A percentile compares a stretch with the other conserved stretches of the same genome.
These are phyloP conservation scores for Aureobasidium sp. DNA, from an alignment of 2,329 filamentous ascomycete genomes.

Conservation along the genomic window DNA sequence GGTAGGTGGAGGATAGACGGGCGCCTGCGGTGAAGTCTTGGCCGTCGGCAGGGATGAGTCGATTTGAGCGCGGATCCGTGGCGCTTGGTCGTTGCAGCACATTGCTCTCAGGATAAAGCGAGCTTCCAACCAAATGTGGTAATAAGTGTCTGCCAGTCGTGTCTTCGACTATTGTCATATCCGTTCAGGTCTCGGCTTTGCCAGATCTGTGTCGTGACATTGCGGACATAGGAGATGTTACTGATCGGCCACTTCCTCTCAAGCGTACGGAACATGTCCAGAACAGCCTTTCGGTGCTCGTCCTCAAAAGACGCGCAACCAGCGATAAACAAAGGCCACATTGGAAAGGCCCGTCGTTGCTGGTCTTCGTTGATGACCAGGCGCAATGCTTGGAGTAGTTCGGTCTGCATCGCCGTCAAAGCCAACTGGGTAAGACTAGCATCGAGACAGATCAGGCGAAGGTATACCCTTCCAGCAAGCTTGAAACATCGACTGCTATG, in stretches of 20 bases:
- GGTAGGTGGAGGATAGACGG: too few relatives aligned
- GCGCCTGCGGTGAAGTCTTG: not conserved
- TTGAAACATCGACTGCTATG: not conserved
- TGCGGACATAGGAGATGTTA: not conserved
- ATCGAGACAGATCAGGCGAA: not conserved
- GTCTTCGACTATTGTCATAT: not conserved
- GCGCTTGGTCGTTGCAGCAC: not conserved
- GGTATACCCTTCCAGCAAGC: not conserved
- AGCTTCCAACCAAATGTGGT: slow-evolving; percentile 9
- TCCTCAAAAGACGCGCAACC: not conserved
- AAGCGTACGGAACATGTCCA: not conserved
- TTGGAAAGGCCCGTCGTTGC: not conserved
- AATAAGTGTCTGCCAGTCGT: slow-evolving; percentile 1
- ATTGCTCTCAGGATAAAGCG: not conserved
- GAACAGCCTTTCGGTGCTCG: not conserved
- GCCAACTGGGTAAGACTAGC: not conserved
- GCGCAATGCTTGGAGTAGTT: not conserved
- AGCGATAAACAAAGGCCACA: slow-evolving; percentile 7
- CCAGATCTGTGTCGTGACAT: not conserved
- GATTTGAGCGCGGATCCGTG: not conserved
- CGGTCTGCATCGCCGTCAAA: not conserved
- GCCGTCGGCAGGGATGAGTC: not conserved
- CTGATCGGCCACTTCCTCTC: slow-evolving; percentile 4
- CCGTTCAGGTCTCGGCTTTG: not conserved
- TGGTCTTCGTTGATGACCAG: not conserved